Evolutionary conservation across 805 yeast genomes (phyloP).

Genomic region (Candida oleophila): DNA sequence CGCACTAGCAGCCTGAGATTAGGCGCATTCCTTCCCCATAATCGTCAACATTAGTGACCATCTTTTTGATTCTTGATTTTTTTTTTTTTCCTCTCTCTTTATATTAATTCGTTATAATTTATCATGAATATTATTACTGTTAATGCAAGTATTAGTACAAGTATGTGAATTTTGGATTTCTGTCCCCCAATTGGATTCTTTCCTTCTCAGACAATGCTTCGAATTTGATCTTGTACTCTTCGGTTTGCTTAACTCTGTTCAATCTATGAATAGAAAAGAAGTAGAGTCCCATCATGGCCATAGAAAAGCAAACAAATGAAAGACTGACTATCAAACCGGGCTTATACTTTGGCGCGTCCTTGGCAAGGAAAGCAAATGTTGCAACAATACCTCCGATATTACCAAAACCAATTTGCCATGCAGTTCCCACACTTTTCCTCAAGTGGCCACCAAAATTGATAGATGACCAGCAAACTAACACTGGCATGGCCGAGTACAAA

Average conservation of each 20-base stretch:
- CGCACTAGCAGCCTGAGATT: too few species aligned
- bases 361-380: conserved; percentile 52
- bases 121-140: not conserved
- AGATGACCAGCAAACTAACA: conserved; percentile 66
- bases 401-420: conserved; percentile 68
- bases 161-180: conserved; percentile 35
- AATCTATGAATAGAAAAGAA: conserved; percentile 23
- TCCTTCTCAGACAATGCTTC: conserved; percentile 25
- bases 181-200: conserved; percentile 36
- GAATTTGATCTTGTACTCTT: conserved; percentile 24
- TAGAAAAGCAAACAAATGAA: conserved; percentile 46
- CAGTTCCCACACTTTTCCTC: conserved; percentile 57
- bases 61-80: too few species aligned
- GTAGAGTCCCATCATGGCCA: conserved; percentile 34
- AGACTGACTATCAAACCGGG: conserved; percentile 55
- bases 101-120: too few species aligned
- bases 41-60: too few species aligned
- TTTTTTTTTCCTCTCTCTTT: not conserved
- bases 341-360: conserved; percentile 58
- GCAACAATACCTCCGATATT: conserved; percentile 72
- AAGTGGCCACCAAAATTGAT: conserved; percentile 63
- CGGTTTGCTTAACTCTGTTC: conserved; percentile 23
- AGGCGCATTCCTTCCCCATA: too few species aligned
- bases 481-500: conserved; percentile 63
- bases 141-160: conserved; percentile 20